These are phyloP conservation scores for Aspergillus bertholletiae DNA, from an alignment of 495 filamentous ascomycete species.

Conservation along the genomic window DNA sequence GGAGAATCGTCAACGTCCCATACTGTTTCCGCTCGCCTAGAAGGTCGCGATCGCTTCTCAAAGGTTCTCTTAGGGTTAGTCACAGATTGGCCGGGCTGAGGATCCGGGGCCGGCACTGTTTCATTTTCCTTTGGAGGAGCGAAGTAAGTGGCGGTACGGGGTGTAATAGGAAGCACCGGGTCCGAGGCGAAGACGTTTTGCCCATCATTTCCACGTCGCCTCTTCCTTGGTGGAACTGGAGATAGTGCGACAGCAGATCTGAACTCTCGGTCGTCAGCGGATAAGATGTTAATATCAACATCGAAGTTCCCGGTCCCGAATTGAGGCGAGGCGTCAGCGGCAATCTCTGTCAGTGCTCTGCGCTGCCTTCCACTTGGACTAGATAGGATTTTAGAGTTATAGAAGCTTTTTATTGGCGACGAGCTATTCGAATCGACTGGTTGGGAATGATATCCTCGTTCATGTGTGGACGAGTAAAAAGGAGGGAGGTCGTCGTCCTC, in stretches of 20 bases:
- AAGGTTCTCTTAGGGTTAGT: slow-evolving; percentile 13
- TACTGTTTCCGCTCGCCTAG: slow-evolving; percentile 28
- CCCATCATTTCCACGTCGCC: slow-evolving; percentile 34
- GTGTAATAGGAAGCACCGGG: slow-evolving; percentile 29
- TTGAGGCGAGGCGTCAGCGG: slow-evolving; percentile 39
- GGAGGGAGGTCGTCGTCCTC: slow-evolving; percentile 46
- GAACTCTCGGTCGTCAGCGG: slow-evolving; percentile 43
- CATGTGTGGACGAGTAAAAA: slow-evolving; percentile 19
- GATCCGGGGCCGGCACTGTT: slow-evolving; percentile 7
- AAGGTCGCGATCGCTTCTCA: slow-evolving; percentile 19
- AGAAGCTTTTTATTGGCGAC: slow-evolving; percentile 27
- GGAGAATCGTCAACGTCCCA: slow-evolving; percentile 39
- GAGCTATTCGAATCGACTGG: slow-evolving; percentile 23
- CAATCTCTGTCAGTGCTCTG: slow-evolving; percentile 44
- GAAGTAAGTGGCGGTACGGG: slow-evolving; percentile 16
- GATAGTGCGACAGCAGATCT: slow-evolving; percentile 32
- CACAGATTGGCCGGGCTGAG: slow-evolving; percentile 8
- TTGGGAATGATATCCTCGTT: slow-evolving; percentile 21
- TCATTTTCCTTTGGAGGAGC: slow-evolving; percentile 7
- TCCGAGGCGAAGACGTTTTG: slow-evolving; percentile 31
- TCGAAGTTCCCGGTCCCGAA: slow-evolving; percentile 32
- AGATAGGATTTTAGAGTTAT: slow-evolving; percentile 33
- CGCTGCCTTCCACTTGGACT: slow-evolving; percentile 42
- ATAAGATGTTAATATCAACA: slow-evolving; percentile 39
- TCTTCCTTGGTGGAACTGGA: slow-evolving; percentile 36